Base-by-base conservation (phyloP, 2,329 filamentous ascomycete genomes). In the Aspergillus sp. region DNA sequence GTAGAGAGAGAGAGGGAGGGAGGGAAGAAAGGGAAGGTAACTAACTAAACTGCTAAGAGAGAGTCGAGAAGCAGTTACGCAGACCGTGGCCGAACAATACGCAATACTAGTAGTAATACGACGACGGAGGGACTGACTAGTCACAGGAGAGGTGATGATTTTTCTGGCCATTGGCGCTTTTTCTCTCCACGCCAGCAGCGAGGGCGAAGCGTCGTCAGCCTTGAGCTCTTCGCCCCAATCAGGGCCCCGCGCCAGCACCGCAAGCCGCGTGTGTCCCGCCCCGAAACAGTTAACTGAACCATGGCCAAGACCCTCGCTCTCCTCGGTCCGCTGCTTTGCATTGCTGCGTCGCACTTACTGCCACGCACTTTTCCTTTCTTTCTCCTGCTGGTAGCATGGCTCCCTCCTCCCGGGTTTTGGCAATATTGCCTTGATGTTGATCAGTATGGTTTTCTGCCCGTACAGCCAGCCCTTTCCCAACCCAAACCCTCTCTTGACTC, bases 141-240 rank as follows among this genome's bases (percentile, higher is more conserved):
- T 59, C 45, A 54, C 57, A 63, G 59, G 39, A 21, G 32, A 41
- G 23, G 41, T 50, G 32, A 60, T 60, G 61, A 52, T 58, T 55
- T 21, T 63, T 63, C 41, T 43, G 45, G 55, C 50, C 53, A 60
- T 55, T 60, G 58, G 58, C 25, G 32, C 32, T 36, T 38, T 57
- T 59, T 59, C 61, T 65, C 63, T 58, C 60, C 64, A 63, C 63
- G 63, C 63, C 62, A 67, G 65, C 63, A 63, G 58, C 50, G 55
- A 63, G 64, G 61, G 57, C 61, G 63, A 69, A 72, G 72, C 73
- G 73, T 76, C 74, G 74, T 76, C 74, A 76, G 74, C 74, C 66
- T 70, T 65, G 63, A 61, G 57, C 48, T 56, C 59, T 60, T 68
- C 59, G 64, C 69, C 70, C 73, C 72, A 76, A 74, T 76, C 72